Conservation (phyloP, 2,329 filamentous ascomycete species). For the Blastomyces parvus region DNA sequence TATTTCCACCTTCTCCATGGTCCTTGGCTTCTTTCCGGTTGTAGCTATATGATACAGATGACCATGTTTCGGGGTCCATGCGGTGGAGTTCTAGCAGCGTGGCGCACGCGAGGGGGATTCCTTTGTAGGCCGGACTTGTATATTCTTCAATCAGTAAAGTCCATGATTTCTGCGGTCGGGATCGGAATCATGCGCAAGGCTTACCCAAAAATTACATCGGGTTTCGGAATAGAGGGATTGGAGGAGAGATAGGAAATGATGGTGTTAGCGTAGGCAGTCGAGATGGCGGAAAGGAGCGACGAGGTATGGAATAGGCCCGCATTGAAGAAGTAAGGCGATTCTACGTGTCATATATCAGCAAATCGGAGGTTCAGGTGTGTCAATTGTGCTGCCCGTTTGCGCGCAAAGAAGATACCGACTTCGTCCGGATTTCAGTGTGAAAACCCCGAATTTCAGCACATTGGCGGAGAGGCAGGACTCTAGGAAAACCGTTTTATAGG, state of each 20-base stretch:
- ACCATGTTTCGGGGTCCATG: conserved; percentile 56
- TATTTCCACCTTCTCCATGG: conserved; percentile 87
- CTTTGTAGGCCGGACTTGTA: conserved; percentile 74
- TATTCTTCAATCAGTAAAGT: neutral
- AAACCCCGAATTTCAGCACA: conserved; percentile 36
- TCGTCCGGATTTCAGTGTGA: conserved; percentile 82
- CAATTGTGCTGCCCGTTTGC: neutral
- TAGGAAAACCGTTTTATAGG: conserved; percentile 33
- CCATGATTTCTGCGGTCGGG: neutral
- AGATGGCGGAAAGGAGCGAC: conserved; percentile 65
- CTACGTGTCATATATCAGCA: conserved; percentile 10
- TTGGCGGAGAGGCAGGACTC: conserved; percentile 32
- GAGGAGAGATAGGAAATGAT: conserved; percentile 17
- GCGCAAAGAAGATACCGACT: neutral
- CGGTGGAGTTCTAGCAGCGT: conserved; percentile 66
- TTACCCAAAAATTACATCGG: conserved; percentile 75
- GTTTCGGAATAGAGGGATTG: conserved; percentile 38
- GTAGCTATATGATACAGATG: conserved; percentile 70
- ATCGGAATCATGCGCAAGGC: neutral
- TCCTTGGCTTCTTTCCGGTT: conserved; percentile 96
- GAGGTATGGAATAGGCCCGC: conserved; percentile 82
- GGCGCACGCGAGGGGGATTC: conserved; percentile 77
- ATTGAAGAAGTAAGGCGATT: conserved; percentile 96
- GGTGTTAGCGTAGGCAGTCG: conserved; percentile 64
- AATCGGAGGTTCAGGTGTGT: neutral